Base-by-base conservation (phyloP, 805 yeast species). In the Kuraishia floccosa region DNA sequence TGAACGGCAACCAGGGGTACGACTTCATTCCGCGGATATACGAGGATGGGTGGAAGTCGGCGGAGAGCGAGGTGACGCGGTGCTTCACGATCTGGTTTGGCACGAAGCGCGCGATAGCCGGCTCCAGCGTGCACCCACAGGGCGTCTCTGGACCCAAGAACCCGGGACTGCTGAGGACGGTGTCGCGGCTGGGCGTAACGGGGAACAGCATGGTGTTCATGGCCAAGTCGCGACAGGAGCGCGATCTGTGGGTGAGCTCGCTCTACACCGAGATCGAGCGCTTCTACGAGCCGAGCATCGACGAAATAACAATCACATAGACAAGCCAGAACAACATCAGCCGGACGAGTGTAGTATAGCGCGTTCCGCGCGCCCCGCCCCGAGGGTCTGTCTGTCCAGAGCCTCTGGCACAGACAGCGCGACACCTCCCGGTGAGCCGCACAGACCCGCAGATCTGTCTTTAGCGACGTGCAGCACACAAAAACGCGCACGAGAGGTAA, bases 31-130 rank as follows among this genome's bases (percentile, higher is more conserved):
- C 96, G 0, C 58, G 93, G 22, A 58, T 79, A 0, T 86, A 81
- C 46, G 54, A 66, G 2, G 94, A 86, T 52, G 96, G 96, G 0
- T 80, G 93, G 85, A 68, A 64, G 39, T 78, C 93, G 2, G 60
- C 72, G 6, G 97, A 89, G 43, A 81, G 76, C 29, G 91, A 83
- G 40, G 42, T 63, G n/a, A 55, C 71, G 17, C 60, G 94, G 30
- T 74, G 91, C 39, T 86, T 89, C 44, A 82, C 91, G 0, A 42
- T 89, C 3, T 86, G 96, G 95, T 72, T 76, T 52, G 89, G 86
- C 0, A 64, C 65, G 5, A 80, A 76, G 40, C 54, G 76, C 34
- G 44, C 12, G 11, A 15, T 32, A 11, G 10, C 22, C 9, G 22
- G 22, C 9, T 12, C 8, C 21, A 6, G 18, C 28, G 13, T 12